Conservation (phyloP, 345 rosid species). For the Lepidium sativum region DNA sequence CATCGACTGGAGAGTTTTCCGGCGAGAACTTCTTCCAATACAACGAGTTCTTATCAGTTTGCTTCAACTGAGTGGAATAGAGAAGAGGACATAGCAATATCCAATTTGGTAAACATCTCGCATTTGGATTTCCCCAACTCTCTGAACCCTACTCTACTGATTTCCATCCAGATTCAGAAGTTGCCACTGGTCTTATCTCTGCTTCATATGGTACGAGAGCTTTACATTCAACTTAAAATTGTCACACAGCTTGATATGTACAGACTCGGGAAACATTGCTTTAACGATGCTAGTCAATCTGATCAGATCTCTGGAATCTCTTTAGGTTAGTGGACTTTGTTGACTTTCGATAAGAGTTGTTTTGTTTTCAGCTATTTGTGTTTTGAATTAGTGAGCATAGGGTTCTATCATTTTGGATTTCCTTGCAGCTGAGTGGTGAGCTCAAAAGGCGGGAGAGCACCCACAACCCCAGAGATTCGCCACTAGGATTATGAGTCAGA, state of each 20-base stretch:
- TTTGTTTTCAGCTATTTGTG: background rate
- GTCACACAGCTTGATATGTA: constrained; percentile 36
- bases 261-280: constrained; percentile 31
- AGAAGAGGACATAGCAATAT: constrained; percentile 31
- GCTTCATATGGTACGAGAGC: constrained; percentile 30
- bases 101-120: constrained; percentile 6
- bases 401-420: background rate
- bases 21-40: too few species aligned
- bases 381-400: background rate
- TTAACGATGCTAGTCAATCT: constrained; percentile 33
- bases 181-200: constrained; percentile 44
- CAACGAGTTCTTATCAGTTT: too few species aligned
- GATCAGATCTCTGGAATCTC: constrained; percentile 25
- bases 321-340: constrained; percentile 35
- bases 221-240: constrained; percentile 22
- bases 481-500: constrained; percentile 42
- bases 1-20: too few species aligned
- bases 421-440: constrained; percentile 54
- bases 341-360: background rate
- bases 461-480: constrained; percentile 53
- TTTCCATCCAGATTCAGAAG: constrained; percentile 46
- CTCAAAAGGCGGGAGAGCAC: constrained; percentile 29
- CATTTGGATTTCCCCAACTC: too few species aligned
- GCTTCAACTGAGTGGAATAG: constrained; percentile 34
- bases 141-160: too few species aligned